These are phyloP conservation scores for Rhododendron simsii DNA, from an alignment of 148 eudicot genomes.

Conservation along the genomic window DNA sequence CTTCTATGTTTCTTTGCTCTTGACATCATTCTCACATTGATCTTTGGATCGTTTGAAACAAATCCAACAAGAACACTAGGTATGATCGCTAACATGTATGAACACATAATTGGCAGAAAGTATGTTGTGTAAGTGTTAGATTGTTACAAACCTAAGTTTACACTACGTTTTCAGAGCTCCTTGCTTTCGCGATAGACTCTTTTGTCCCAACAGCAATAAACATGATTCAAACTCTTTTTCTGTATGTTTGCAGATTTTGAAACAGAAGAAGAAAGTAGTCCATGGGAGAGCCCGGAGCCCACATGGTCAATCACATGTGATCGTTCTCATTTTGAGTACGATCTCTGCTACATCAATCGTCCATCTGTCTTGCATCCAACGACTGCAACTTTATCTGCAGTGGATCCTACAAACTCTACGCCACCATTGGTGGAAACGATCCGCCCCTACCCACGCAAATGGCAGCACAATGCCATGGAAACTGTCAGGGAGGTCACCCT, in stretches of 20 bases:
- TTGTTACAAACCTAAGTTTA: not conserved
- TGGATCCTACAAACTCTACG: conserved; percentile 23
- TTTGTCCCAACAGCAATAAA: not conserved
- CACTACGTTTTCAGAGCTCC: not conserved
- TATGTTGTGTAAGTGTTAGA: not conserved
- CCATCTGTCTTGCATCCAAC: conserved; percentile 39
- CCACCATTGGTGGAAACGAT: conserved; percentile 25
- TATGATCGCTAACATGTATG: not conserved
- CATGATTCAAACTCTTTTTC: not conserved
- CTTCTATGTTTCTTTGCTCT: conserved; percentile 12
- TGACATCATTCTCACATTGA: conserved; percentile 11
- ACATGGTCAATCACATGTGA: conserved; percentile 38
- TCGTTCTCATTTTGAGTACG: conserved; percentile 40
- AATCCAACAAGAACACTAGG: conserved; percentile 11
- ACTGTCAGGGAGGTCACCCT: conserved; percentile 32
- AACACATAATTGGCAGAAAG: not conserved
- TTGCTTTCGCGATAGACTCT: not conserved
- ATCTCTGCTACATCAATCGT: conserved; percentile 41
- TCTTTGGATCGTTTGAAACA: conserved; percentile 15
- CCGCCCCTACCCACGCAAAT: conserved; percentile 53
- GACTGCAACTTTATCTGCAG: conserved; percentile 23
- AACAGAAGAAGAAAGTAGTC: not conserved
- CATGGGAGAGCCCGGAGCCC: conserved; percentile 20
- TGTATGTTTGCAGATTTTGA: not conserved
- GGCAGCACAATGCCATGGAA: conserved; percentile 30